These are phyloP conservation scores for Backusella morwellensis DNA, from an alignment of 192 early-diverging fungal species.

Conservation along the genomic window DNA sequence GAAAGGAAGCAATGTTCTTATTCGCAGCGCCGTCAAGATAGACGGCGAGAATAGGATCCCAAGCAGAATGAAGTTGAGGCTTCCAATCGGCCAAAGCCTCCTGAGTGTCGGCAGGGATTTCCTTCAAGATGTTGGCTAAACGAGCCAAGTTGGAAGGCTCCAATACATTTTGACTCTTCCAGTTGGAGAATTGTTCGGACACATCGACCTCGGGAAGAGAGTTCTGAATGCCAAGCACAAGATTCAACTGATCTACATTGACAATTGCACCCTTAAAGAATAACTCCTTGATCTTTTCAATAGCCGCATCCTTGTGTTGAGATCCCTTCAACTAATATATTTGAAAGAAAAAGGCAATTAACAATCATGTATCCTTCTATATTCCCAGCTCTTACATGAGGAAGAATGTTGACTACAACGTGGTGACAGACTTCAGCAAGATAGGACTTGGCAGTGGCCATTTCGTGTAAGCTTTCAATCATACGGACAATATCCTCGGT, in stretches of 20 bases:
- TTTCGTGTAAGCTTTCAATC: conserved; percentile 62
- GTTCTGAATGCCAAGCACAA: conserved; percentile 45
- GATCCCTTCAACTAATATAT: conserved; percentile 5
- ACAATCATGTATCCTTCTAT: background rate
- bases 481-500: conserved; percentile 72
- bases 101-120: conserved; percentile 35
- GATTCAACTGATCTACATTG: conserved; percentile 53
- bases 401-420: conserved; percentile 60
- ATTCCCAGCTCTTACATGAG: conserved; percentile 36
- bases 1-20: conserved; percentile 54
- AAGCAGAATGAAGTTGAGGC: conserved; percentile 82
- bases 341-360: background rate
- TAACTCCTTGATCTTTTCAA: conserved; percentile 42
- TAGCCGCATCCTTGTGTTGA: conserved; percentile 25
- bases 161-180: conserved; percentile 35
- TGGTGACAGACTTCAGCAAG: conserved; percentile 75
- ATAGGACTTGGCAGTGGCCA: conserved; percentile 75
- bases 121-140: conserved; percentile 31
- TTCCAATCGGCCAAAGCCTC: conserved; percentile 56
- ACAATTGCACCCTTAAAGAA: conserved; percentile 41
- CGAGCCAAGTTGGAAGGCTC: conserved; percentile 27
- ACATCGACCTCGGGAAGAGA: conserved; percentile 33
- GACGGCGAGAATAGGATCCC: conserved; percentile 66
- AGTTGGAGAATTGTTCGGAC: conserved; percentile 20
- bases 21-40: conserved; percentile 42